Evolutionary conservation across 2,329 filamentous ascomycete species (phyloP), one percentile per base, ranked within the genome.

Genomic region (Penicillium sp.): DNA sequence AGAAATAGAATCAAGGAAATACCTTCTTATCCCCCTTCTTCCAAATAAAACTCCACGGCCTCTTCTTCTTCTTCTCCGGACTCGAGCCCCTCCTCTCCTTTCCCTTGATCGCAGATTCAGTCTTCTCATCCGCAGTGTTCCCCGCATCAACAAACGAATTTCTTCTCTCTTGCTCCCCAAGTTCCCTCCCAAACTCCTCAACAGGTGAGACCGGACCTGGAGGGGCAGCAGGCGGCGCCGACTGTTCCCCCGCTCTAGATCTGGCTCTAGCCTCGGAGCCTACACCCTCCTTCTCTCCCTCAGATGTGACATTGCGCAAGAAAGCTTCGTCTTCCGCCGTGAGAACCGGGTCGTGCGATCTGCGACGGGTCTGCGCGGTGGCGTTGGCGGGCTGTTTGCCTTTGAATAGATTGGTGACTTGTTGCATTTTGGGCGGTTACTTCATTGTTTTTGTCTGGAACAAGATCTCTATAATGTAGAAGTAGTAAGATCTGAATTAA

Each of bases 301-400:
- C 78, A 7, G 81, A 78, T 3, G 82, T 82, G 35, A 87, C 81
- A 38, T 77, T 76, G 58, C 81, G 77, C 38, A 88, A 74, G 67
- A 88, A 88, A 56, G 81, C 78, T 67, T 88, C 84, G 64, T 89
- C 86, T 68, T 87, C 86, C n/a, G 85, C 81, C 19, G 84, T 86
- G n/a, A 88, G 72, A 3, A 88, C 81, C 71, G 69, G 81, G 53
- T 71, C 73, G 31, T 75, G 75, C 5, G 73, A 64, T 58, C 71
- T 60, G 57, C 68, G 56, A 65, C 71, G 68, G 61, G 76, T 74
- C 17, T 72, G 70, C 47, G 72, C 70, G 48, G 71, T 76, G 54
- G 26, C 26, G 17, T 17, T 46, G n/a, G 6, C 47, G 29, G 44
- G 13, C 26, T 72, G 71, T 65, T 77, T 79, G 58, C 73, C 70